phyloP scores from a whole-genome alignment of 345 rosid genomes.

The Odontarrhena argentea region DNA sequence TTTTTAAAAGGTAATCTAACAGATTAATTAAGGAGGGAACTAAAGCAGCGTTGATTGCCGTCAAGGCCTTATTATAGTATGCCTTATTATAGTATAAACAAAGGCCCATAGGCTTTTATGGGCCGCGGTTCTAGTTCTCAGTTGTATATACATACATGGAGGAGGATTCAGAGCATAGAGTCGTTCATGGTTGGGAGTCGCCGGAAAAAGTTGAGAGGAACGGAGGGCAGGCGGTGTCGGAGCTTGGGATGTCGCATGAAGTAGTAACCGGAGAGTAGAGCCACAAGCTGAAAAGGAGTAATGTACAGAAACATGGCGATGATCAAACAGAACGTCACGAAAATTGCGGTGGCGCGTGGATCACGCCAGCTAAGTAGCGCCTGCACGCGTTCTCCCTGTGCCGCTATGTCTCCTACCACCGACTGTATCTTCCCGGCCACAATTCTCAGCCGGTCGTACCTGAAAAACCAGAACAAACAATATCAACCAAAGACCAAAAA shows the following conservation, averaged over 20 bases:
- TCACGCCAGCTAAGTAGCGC: constrained; percentile 92
- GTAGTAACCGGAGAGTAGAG: constrained; percentile 60
- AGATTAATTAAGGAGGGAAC: constrained; percentile 33
- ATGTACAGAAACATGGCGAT: constrained; percentile 72
- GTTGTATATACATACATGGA: neutral
- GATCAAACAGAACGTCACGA: constrained; percentile 63
- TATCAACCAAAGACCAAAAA: neutral
- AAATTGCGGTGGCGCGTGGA: constrained; percentile 86
- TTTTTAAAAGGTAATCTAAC: neutral
- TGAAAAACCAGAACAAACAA: constrained; percentile 3
- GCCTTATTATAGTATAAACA: neutral
- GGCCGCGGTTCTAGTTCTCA: neutral
- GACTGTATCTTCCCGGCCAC: constrained; percentile 80
- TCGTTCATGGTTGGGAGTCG: constrained; percentile 84
- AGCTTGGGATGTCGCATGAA: constrained; percentile 87
- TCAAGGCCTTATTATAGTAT: constrained; percentile 1
- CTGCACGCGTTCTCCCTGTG: constrained; percentile 87
- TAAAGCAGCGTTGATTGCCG: neutral
- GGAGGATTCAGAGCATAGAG: constrained; percentile 60
- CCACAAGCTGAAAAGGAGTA: constrained; percentile 79
- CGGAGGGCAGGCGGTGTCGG: constrained; percentile 69
- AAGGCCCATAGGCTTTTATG: constrained; percentile 32
- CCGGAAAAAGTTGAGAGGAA: constrained; percentile 82
- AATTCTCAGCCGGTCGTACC: constrained; percentile 75
- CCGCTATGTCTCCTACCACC: constrained; percentile 86